Base-by-base conservation (phyloP, 164 flowering plant species). In the Aristolochia californica region DNA sequence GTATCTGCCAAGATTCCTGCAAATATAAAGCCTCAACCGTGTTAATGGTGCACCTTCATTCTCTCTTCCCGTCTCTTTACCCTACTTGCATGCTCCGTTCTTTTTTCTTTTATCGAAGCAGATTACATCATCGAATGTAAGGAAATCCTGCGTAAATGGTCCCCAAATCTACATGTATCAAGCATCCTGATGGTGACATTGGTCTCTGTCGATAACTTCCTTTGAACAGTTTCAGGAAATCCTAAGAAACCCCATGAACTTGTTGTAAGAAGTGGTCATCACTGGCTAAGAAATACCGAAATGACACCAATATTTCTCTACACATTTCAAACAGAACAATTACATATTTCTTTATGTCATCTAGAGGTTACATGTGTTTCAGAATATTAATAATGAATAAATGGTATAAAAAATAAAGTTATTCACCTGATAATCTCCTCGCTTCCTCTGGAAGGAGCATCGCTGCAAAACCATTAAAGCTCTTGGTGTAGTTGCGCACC, bases 391-490 rank as follows among this genome's bases (percentile, higher is more conserved):
- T n/a, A n/a, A n/a, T n/a, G n/a, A n/a, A n/a, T n/a, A n/a, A n/a
- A n/a, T n/a, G n/a, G n/a, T n/a, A 2, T 23, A 11, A 23, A 1
- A 13, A 53, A 14, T 1, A 17, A 11, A 21, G 22, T 40, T 14
- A 61, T 18, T 4, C 56, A 87, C 95, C 71, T 34, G 73, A 60
- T 10, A 87, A 58, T 43, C 12, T 65, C 51, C 62, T 34, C 12
- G 80, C 91, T 76, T 87, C 91, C 30, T 76, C 70, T 0, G 85
- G 88, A 57, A 78, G 60, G 10, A 87, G 66, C 57, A 59, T 73
- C 0, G 95, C 91, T 0, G 61, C 95, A 48, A 87, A 81, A 13
- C 75, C 95, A 61, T 81, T 83, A 53, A 87, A 79, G 77, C 85
- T 87, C 70, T 67, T 78, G 5, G 72, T 72, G 43, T 80, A 87